phyloP scores from a whole-genome alignment of 371 early-diverging fungal genomes.

The Chytridium lagenaria region DNA sequence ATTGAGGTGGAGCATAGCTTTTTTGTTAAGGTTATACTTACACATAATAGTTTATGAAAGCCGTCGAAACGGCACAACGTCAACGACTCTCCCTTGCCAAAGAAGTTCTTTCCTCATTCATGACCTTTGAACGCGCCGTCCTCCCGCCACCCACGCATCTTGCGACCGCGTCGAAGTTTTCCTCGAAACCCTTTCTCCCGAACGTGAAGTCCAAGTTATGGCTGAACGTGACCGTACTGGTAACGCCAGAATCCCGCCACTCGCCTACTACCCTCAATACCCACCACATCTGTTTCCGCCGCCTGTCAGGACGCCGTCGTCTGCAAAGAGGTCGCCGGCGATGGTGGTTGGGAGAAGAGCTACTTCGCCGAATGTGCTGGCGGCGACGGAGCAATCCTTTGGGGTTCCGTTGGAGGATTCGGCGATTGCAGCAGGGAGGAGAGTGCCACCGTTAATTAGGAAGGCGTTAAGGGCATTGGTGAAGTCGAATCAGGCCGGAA shows the following conservation, averaged over 20 bases:
- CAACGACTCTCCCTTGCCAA: slow-evolving; percentile 40
- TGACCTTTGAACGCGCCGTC: slow-evolving; percentile 33
- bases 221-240: slow-evolving; percentile 48
- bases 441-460: slow-evolving; percentile 37
- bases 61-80: slow-evolving; percentile 30
- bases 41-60: slow-evolving; percentile 37
- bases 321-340: not conserved
- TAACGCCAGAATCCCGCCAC: slow-evolving; percentile 33
- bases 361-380: not conserved
- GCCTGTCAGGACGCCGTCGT: not conserved
- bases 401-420: slow-evolving; percentile 41
- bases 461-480: slow-evolving; percentile 29
- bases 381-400: slow-evolving; percentile 23
- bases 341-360: not conserved
- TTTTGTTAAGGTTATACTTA: too few relatives aligned
- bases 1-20: slow-evolving; percentile 27
- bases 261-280: slow-evolving; percentile 22
- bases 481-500: slow-evolving; percentile 11
- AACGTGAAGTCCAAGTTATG: slow-evolving; percentile 43
- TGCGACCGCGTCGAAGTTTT: slow-evolving; percentile 35
- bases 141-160: slow-evolving; percentile 13
- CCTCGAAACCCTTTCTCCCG: slow-evolving; percentile 46
- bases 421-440: slow-evolving; percentile 15
- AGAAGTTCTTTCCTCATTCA: slow-evolving; percentile 23
- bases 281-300: not conserved